Evolutionary conservation across 176 grass and related monocot species (phyloP).

Genomic region (Aechmea fasciata): DNA sequence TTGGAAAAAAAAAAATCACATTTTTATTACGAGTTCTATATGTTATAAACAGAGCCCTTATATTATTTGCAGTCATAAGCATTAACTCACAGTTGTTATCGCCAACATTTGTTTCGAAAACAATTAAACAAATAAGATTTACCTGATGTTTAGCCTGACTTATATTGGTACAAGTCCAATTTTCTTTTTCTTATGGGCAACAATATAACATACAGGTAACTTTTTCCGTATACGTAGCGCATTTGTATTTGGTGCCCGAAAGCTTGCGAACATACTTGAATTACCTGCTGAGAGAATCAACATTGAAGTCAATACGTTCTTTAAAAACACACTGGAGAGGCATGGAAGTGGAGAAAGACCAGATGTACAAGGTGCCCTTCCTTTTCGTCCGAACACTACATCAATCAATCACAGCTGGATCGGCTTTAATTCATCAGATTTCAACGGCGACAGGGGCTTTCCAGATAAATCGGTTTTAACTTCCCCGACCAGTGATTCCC

Average conservation of each 20-base stretch:
- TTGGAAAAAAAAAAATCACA: too few relatives aligned
- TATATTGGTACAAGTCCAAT: not conserved
- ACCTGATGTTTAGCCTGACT: not conserved
- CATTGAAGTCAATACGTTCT: slow-evolving; percentile 64
- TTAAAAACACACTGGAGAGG: slow-evolving; percentile 63
- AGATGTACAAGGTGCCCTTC: slow-evolving; percentile 30
- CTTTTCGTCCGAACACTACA: not conserved
- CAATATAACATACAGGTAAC: slow-evolving; percentile 34
- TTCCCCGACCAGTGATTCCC: slow-evolving; percentile 14
- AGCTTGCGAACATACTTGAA: slow-evolving; percentile 70
- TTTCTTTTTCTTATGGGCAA: not conserved
- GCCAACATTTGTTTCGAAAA: not conserved
- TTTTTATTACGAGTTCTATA: too few relatives aligned
- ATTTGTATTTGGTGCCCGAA: slow-evolving; percentile 81
- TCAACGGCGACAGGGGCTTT: slow-evolving; percentile 23
- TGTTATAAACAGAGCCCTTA: too few relatives aligned
- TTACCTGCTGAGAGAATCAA: slow-evolving; percentile 33
- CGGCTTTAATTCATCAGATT: slow-evolving; percentile 15
- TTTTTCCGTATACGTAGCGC: slow-evolving; percentile 83
- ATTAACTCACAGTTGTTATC: not conserved
- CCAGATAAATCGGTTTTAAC: slow-evolving; percentile 10
- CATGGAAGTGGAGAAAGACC: slow-evolving; percentile 46
- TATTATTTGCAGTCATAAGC: not conserved
- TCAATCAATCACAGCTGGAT: not conserved
- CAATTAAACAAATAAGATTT: too few relatives aligned